Conservation (phyloP, 2,329 filamentous ascomycete genomes). For the Mycosphaerelloides madeirae region DNA sequence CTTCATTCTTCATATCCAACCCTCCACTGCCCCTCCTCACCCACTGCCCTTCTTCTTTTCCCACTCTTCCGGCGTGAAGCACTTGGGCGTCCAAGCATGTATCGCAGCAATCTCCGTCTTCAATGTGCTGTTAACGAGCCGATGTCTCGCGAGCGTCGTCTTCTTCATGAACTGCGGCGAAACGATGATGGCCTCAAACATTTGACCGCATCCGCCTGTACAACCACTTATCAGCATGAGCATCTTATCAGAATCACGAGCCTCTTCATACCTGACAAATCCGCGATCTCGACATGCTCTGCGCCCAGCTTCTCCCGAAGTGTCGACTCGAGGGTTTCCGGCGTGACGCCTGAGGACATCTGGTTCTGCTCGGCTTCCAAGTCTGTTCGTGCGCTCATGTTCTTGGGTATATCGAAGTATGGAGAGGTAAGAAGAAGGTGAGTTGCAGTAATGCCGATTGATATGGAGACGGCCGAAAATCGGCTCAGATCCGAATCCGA, state of each 20-base stretch:
- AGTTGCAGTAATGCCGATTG: no score
- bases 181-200: conserved; percentile 66
- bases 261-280: conserved; percentile 75
- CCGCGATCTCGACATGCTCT: conserved; percentile 77
- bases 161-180: conserved; percentile 49
- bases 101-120: conserved; percentile 86
- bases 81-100: conserved; percentile 93
- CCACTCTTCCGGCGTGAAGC: conserved; percentile 87
- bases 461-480: no score
- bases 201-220: conserved; percentile 65
- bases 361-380: conserved; percentile 48
- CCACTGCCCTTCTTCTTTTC: conserved; percentile 55
- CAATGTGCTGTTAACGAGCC: conserved; percentile 76
- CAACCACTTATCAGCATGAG: background rate
- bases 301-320: conserved; percentile 68
- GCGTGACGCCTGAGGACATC: conserved; percentile 57
- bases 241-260: conserved; percentile 6
- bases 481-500: background rate
- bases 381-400: conserved; percentile 43
- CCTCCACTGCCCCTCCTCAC: no score
- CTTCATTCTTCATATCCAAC: no score
- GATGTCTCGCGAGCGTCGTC: conserved; percentile 74
- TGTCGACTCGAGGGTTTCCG: conserved; percentile 63
- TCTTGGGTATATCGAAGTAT: background rate
- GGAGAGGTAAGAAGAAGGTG: background rate